phyloP scores from a whole-genome alignment of 106 monocot species.

The Phalaenopsis equestris region DNA sequence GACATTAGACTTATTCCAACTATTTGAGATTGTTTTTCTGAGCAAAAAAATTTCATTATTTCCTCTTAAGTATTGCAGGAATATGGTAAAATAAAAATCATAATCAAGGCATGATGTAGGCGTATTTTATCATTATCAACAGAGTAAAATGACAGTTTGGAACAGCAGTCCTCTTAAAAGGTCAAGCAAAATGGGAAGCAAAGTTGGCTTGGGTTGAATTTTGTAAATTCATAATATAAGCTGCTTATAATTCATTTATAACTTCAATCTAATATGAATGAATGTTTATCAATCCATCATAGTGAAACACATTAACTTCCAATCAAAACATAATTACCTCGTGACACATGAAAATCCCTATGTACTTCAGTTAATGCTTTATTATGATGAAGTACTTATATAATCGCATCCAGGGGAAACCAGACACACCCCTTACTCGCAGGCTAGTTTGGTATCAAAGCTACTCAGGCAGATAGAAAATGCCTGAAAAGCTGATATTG shows the following conservation, averaged over 20 bases:
- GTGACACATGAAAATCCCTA: background rate
- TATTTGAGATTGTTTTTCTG: background rate
- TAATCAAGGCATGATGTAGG: background rate
- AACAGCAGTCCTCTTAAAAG: background rate
- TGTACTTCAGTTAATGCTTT: background rate
- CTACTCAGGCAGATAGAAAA: constrained; percentile 93
- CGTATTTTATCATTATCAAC: background rate
- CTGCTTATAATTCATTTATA: background rate
- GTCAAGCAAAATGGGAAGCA: too few relatives aligned
- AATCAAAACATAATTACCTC: background rate
- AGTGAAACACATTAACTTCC: background rate
- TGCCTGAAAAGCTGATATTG: constrained; percentile 84
- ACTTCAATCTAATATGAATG: background rate
- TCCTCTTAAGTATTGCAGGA: background rate
- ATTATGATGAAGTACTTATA: background rate
- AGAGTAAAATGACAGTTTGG: background rate
- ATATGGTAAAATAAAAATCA: background rate
- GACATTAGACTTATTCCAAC: background rate
- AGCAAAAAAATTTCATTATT: background rate
- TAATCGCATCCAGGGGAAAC: background rate
- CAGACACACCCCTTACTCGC: constrained; percentile 40
- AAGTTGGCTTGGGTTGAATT: background rate
- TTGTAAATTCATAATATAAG: background rate
- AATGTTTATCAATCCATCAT: background rate
- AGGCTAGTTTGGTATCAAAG: constrained; percentile 81